Conservation (phyloP, 2,329 filamentous ascomycete genomes). For the Leptodontidium sp. region DNA sequence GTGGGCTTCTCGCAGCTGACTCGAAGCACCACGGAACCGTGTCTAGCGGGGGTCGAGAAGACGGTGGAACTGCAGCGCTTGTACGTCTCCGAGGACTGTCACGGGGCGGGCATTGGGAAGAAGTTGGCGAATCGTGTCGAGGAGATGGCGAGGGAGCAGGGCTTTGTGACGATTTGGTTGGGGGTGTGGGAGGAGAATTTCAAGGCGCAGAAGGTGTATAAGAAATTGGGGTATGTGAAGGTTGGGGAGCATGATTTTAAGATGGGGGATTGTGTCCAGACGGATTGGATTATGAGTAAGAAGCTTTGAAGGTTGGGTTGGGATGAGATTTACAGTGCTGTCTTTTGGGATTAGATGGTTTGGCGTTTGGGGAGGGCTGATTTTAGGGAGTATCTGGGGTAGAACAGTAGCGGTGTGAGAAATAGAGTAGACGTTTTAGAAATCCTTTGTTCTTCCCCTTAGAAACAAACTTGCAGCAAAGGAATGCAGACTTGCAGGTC, state of each 20-base stretch:
- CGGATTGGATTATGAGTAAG: constrained; percentile 54
- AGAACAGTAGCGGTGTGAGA: not conserved
- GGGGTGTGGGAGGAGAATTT: constrained; percentile 58
- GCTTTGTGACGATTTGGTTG: constrained; percentile 52
- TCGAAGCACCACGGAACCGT: constrained; percentile 50
- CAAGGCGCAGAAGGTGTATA: constrained; percentile 51
- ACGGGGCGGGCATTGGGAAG: constrained; percentile 52
- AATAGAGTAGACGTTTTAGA: not conserved
- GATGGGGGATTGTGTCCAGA: constrained; percentile 52
- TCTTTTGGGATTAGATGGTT: not conserved
- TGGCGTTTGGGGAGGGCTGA: constrained; percentile 12
- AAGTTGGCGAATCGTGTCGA: constrained; percentile 46
- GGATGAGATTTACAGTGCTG: not conserved
- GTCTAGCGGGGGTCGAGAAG: constrained; percentile 44
- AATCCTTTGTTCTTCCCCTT: too few species aligned
- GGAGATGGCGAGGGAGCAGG: constrained; percentile 48
- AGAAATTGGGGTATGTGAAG: constrained; percentile 50
- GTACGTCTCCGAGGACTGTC: constrained; percentile 49
- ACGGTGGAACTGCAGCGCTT: constrained; percentile 54
- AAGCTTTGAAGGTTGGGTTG: constrained; percentile 32
- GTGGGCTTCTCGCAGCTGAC: constrained; percentile 54
- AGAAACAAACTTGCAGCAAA: not conserved
- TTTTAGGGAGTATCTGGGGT: not conserved
- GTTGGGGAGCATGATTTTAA: constrained; percentile 54
- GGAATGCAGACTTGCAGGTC: not conserved